Evolutionary conservation across 116 monocot genomes (phyloP).

Genomic region (Papilionanthe hybrid): DNA sequence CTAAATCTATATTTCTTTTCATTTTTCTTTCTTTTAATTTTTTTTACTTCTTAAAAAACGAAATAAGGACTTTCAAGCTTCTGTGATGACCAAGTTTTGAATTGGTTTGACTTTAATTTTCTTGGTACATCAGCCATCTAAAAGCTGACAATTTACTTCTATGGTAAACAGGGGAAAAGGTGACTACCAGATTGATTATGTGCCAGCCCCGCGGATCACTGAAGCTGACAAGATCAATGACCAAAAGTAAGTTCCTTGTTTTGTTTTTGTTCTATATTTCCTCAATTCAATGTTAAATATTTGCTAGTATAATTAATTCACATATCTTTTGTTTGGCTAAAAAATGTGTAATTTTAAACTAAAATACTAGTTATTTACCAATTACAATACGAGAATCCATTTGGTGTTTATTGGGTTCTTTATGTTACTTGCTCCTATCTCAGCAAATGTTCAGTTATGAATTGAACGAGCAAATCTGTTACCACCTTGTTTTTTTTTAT

Average conservation of each 20-base stretch:
- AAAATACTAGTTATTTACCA: background rate
- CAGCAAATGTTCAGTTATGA: background rate
- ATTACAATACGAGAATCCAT: background rate
- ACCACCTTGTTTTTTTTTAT: background rate
- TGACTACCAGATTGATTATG: slow-evolving; percentile 77
- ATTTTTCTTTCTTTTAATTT: background rate
- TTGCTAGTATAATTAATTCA: background rate
- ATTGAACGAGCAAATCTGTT: background rate
- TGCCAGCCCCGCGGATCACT: slow-evolving; percentile 75
- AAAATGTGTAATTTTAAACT: background rate
- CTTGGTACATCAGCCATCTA: background rate
- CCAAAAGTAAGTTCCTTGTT: slow-evolving; percentile 33
- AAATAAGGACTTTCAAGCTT: background rate
- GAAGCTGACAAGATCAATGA: slow-evolving; percentile 86
- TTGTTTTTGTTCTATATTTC: background rate
- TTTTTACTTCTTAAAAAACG: background rate
- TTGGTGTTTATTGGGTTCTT: background rate
- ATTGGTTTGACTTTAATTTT: slow-evolving; percentile 2
- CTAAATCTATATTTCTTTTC: background rate
- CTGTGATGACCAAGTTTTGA: background rate
- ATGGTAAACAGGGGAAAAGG: slow-evolving; percentile 60
- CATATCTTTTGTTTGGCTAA: background rate
- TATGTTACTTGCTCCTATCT: background rate
- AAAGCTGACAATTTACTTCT: slow-evolving; percentile 7
- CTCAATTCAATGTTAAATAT: background rate